phyloP scores from a whole-genome alignment of 352 stramenopile species.

The Pilasporangium apinafurcum region DNA sequence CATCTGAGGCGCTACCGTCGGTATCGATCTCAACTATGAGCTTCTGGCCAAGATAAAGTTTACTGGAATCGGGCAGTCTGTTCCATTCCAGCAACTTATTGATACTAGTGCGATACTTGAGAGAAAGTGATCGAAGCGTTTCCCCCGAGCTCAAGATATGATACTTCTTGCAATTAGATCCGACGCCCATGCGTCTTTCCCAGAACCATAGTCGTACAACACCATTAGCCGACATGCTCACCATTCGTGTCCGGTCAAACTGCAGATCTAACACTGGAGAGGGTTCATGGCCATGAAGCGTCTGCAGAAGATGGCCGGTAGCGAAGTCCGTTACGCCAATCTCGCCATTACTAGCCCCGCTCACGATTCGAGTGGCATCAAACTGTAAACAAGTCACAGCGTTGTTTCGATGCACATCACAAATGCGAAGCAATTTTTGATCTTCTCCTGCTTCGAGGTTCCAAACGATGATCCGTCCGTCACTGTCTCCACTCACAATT shows the following conservation, averaged over 20 bases:
- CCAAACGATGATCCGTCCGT: constrained; percentile 58
- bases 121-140: constrained; percentile 60
- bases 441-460: constrained; percentile 45
- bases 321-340: constrained; percentile 77
- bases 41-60: constrained; percentile 73
- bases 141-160: constrained; percentile 67
- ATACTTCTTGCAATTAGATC: constrained; percentile 49
- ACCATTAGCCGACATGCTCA: constrained; percentile 61
- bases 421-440: constrained; percentile 53
- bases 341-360: constrained; percentile 30
- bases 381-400: constrained; percentile 66
- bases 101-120: constrained; percentile 74
- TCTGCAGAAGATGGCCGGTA: constrained; percentile 60
- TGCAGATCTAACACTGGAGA: constrained; percentile 62
- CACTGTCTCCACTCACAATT: constrained; percentile 66
- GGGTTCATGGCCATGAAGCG: constrained; percentile 36
- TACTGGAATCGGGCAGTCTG: constrained; percentile 53
- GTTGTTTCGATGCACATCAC: constrained; percentile 38
- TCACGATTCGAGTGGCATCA: constrained; percentile 71
- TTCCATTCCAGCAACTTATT: constrained; percentile 69
- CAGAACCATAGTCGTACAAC: constrained; percentile 63
- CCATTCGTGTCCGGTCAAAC: constrained; percentile 57
- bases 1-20: constrained; percentile 29
- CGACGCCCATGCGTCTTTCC: constrained; percentile 38
- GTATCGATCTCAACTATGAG: constrained; percentile 56